phyloP scores from a whole-genome alignment of 768 basidiomycete species.

The Pisolithus albus region DNA sequence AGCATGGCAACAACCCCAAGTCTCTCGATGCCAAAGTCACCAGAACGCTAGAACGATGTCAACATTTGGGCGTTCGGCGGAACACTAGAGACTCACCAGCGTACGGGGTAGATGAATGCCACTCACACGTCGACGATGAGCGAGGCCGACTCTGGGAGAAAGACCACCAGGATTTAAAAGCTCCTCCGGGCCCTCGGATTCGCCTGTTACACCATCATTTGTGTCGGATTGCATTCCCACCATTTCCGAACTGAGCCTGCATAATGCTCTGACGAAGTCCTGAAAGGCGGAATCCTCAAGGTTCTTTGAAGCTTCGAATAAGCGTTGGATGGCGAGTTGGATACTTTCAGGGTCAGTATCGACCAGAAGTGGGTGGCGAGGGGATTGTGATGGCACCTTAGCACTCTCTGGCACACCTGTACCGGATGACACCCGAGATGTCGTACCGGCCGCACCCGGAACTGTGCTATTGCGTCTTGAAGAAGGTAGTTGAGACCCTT shows the following conservation, averaged over 20 bases:
- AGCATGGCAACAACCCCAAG: slow-evolving; percentile 71
- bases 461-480: slow-evolving; percentile 29
- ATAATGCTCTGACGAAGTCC: slow-evolving; percentile 71
- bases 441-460: slow-evolving; percentile 27
- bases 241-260: slow-evolving; percentile 87
- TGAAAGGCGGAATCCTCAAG: slow-evolving; percentile 79
- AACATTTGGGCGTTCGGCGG: not conserved
- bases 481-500: slow-evolving; percentile 34
- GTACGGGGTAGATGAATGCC: slow-evolving; percentile 82
- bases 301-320: slow-evolving; percentile 83
- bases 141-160: slow-evolving; percentile 36
- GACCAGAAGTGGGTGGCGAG: slow-evolving; percentile 54
- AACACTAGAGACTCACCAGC: slow-evolving; percentile 43
- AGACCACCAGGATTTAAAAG: slow-evolving; percentile 30
- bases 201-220: slow-evolving; percentile 15
- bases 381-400: slow-evolving; percentile 18
- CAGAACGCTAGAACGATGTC: slow-evolving; percentile 53
- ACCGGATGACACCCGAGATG: slow-evolving; percentile 36
- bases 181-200: slow-evolving; percentile 28
- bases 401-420: slow-evolving; percentile 13
- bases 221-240: slow-evolving; percentile 71
- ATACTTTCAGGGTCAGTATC: slow-evolving; percentile 76
- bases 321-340: slow-evolving; percentile 63
- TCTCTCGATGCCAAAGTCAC: slow-evolving; percentile 90
- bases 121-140: slow-evolving; percentile 69